These are phyloP conservation scores for Neurospora cerealis DNA, from an alignment of 495 filamentous ascomycete genomes.

Conservation along the genomic window DNA sequence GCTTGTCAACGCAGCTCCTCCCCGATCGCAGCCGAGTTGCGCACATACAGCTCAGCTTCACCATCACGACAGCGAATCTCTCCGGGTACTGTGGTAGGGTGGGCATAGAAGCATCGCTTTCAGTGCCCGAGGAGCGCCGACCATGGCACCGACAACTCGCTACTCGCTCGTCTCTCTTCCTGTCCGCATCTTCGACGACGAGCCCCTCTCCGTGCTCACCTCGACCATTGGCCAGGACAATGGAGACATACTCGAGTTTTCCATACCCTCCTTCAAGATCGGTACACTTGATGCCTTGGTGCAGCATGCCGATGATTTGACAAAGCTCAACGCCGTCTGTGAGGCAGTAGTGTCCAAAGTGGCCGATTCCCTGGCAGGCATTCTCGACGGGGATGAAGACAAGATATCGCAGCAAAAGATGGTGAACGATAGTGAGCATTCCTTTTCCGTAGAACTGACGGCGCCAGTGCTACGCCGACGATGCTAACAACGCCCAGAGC, in stretches of 20 bases:
- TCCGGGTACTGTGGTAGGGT: not conserved
- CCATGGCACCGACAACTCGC: conserved; percentile 13
- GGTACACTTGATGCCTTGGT: conserved; percentile 93
- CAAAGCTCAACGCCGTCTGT: conserved; percentile 73
- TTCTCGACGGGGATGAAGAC: conserved; percentile 74
- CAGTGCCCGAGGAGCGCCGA: not conserved
- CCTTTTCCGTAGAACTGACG: not conserved
- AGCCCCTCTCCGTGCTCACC: conserved; percentile 65
- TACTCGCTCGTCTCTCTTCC: conserved; percentile 43
- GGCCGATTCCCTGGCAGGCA: conserved; percentile 67
- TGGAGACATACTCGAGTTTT: conserved; percentile 66
- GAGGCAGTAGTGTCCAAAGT: conserved; percentile 82
- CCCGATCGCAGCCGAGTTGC: not conserved
- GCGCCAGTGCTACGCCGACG: not conserved
- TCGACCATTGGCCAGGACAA: conserved; percentile 63
- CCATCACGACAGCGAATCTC: not conserved
- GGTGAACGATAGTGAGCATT: conserved; percentile 80
- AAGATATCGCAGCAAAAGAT: conserved; percentile 80
- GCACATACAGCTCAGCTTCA: not conserved
- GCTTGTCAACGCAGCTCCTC: not conserved
- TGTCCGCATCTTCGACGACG: conserved; percentile 48
- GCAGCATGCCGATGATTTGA: conserved; percentile 89
- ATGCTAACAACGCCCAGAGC: conserved; percentile 45
- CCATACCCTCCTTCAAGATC: conserved; percentile 92
- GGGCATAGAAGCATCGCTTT: not conserved